Base-by-base conservation (phyloP, 164 flowering plant species). In the Warburgia ugandensis region DNA sequence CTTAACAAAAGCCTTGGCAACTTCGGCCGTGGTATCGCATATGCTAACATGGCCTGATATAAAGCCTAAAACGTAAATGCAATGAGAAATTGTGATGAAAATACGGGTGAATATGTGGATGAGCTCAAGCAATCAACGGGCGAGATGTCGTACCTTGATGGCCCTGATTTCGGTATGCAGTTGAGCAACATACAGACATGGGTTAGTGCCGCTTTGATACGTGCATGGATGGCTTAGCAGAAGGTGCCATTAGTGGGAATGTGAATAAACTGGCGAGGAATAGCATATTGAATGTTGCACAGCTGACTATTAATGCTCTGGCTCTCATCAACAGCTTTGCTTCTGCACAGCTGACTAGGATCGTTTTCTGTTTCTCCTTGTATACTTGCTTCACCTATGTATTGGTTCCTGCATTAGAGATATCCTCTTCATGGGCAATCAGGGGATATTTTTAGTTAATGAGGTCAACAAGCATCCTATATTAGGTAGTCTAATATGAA, bases 161-260 rank as follows among this genome's bases (percentile, higher is more conserved):
- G 67, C 3, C 61, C 67, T 0, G 71, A 75, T 10, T 63, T 68
- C 33, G 60, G 48, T n/a, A 33, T 51, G 6, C 40, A 76, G 22
- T 59, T 77, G 74, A 60, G 69, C 45, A 63, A 76, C 14, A 61
- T 81, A 1, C 56, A 71, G 71, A 83, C 86, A 1, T 78, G 80
- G 77, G 82, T 79, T 1, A 83, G 84, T 43, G 81, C 90, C 1
- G 84, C 84, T 1, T 48, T 83, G 42, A 74, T 6, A 76, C 86
- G 0, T 83, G 86, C 64, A 63, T 62, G 70, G 86, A 80, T 23
- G 84, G 73, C 9, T 68, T 80, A 28, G 57, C 56, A 20, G 77
- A 44, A 6, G 21, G 54, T 12, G 55, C 42, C 32, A 45, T 69
- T 58, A 43, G 43, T 26, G 61, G 51, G 3, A 27, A 29, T 5